phyloP scores from a whole-genome alignment of 176 grass and related monocot genomes.

The Carex cristatella region DNA sequence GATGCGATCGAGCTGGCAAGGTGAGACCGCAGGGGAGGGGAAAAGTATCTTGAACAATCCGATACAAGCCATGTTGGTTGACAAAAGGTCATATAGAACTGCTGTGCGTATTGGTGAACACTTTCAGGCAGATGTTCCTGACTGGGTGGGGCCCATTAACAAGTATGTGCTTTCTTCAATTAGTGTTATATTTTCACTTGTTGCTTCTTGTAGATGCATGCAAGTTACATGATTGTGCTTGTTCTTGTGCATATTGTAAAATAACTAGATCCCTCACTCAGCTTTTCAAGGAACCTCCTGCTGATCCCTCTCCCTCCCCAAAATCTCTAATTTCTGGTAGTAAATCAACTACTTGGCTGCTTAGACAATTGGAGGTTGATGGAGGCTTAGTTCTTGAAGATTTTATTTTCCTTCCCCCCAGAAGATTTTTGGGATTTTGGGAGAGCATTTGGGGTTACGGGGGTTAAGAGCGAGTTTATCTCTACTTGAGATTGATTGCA shows the following conservation, averaged over 20 bases:
- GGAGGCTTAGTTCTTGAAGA: not conserved
- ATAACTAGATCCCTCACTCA: not conserved
- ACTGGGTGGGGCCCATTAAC: slow-evolving; percentile 50
- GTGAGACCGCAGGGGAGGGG: slow-evolving; percentile 23
- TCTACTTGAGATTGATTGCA: not conserved
- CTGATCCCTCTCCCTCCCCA: not conserved
- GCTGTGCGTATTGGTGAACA: slow-evolving; percentile 57
- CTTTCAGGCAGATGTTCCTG: slow-evolving; percentile 83
- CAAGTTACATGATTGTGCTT: slow-evolving; percentile 8
- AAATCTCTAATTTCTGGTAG: not conserved
- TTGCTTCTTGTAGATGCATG: slow-evolving; percentile 19
- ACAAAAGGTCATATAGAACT: slow-evolving; percentile 49
- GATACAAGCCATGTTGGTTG: slow-evolving; percentile 63
- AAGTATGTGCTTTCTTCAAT: slow-evolving; percentile 40
- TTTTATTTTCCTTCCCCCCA: not conserved
- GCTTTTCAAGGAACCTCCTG: not conserved
- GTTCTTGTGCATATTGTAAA: slow-evolving; percentile 24
- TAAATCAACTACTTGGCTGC: not conserved
- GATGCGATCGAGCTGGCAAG: slow-evolving; percentile 30
- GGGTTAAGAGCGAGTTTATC: not conserved
- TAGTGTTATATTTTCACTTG: slow-evolving; percentile 20
- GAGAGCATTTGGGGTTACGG: not conserved
- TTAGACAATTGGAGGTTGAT: not conserved
- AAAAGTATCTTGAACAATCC: slow-evolving; percentile 22
- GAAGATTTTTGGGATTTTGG: not conserved